These are phyloP conservation scores for Neonothopanus nambi DNA, from an alignment of 1,284 basidiomycete species.

Conservation along the genomic window DNA sequence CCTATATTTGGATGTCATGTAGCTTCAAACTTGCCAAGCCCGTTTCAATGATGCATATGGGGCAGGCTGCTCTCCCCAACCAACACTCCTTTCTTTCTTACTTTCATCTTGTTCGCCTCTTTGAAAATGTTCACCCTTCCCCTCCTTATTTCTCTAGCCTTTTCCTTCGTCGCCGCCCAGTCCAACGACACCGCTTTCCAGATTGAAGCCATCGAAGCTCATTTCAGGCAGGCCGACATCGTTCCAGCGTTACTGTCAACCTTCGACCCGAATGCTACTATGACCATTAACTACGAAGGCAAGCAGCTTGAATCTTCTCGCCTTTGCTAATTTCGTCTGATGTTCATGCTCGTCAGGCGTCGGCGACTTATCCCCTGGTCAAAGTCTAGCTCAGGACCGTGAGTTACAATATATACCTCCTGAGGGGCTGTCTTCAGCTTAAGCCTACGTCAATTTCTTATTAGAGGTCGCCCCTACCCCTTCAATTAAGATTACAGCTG, in stretches of 20 bases:
- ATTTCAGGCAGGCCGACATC: constrained; percentile 58
- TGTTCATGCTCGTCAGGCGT: constrained; percentile 30
- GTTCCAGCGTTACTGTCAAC: constrained; percentile 56
- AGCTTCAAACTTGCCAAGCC: not conserved
- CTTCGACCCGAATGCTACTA: constrained; percentile 57
- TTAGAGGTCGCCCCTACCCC: constrained; percentile 58
- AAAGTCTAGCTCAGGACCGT: constrained; percentile 58
- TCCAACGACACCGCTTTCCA: constrained; percentile 36
- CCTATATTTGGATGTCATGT: not conserved
- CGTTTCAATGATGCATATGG: not conserved
- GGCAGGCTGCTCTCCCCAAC: not conserved
- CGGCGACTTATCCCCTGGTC: constrained; percentile 56
- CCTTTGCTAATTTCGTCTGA: not conserved
- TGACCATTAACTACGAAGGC: constrained; percentile 54
- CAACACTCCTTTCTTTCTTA: not conserved
- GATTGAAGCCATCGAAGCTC: constrained; percentile 57
- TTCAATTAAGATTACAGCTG: constrained; percentile 45
- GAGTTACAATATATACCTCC: constrained; percentile 25
- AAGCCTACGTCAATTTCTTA: constrained; percentile 17
- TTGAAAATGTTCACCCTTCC: constrained; percentile 33
- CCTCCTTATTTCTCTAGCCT: constrained; percentile 34
- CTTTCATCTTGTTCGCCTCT: not conserved
- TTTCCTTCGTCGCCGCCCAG: constrained; percentile 47
- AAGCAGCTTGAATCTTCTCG: constrained; percentile 3
- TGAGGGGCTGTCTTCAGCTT: not conserved